Evolutionary conservation across 306 rosid species (phyloP).

Genomic region (Aeschynomene evenia): DNA sequence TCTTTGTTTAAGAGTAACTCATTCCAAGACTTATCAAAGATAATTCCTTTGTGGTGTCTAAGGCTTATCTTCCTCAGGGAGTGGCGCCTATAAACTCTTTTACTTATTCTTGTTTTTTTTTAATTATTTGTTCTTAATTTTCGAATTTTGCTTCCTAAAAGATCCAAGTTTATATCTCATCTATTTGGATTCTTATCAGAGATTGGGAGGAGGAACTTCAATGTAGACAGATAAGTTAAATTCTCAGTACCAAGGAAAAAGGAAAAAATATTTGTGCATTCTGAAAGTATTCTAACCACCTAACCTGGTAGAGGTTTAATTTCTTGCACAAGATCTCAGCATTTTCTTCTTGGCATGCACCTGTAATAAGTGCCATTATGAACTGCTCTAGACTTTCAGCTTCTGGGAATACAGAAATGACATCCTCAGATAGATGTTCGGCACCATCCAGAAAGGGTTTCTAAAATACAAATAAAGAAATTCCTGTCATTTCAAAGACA

Average conservation of each 20-base stretch:
- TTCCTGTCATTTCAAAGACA: constrained; percentile 21
- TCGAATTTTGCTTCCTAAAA: no score
- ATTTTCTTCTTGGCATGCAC: constrained; percentile 76
- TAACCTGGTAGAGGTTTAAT: constrained; percentile 79
- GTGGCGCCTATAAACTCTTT: no score
- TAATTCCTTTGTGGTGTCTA: no score
- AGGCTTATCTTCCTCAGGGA: no score
- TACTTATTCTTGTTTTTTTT: no score
- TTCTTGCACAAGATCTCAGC: constrained; percentile 71
- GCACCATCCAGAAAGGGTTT: constrained; percentile 84
- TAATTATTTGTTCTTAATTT: no score
- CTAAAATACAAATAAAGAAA: constrained; percentile 46
- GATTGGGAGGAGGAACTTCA: constrained; percentile 30
- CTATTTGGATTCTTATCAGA: no score
- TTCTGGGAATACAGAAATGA: constrained; percentile 88
- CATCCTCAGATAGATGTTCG: constrained; percentile 92
- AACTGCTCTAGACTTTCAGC: constrained; percentile 93
- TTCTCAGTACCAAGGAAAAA: constrained; percentile 8
- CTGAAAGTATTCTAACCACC: constrained; percentile 15
- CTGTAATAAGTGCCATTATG: constrained; percentile 66
- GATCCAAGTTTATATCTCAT: no score
- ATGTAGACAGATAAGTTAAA: neutral
- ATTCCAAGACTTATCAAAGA: no score
- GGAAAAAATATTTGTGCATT: neutral
- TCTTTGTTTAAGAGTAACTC: no score